phyloP scores from a whole-genome alignment of 192 early-diverging fungal genomes.

The Linderina pennispora region DNA sequence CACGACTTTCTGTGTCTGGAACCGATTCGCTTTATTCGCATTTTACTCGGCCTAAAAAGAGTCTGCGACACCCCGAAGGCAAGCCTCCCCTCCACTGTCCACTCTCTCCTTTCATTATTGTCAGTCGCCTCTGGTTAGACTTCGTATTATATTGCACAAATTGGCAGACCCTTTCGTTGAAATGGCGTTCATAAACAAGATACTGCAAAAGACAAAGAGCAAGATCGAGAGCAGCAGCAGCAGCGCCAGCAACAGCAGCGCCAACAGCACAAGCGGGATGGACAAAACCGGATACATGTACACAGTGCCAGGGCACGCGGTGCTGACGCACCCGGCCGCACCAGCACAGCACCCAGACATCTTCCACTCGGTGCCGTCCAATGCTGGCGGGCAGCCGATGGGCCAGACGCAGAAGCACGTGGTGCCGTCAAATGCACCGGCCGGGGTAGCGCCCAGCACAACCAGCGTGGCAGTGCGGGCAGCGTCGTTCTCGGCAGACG shows the following conservation, averaged over 20 bases:
- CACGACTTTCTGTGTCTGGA: no score
- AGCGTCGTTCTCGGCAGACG: constrained; percentile 36
- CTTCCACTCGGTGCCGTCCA: constrained; percentile 4
- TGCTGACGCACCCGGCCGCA: constrained; percentile 5
- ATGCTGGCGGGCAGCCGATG: no score
- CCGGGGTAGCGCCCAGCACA: constrained; percentile 4
- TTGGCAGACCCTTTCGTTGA: no score
- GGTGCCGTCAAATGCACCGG: constrained; percentile 41
- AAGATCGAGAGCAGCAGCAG: constrained; percentile 40
- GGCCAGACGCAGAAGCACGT: constrained; percentile 32
- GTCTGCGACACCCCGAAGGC: no score
- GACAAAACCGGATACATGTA: no score
- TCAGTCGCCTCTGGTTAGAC: no score
- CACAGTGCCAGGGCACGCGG: constrained; percentile 4
- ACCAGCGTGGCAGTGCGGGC: constrained; percentile 39
- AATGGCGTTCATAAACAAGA: constrained; percentile 53
- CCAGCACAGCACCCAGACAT: constrained; percentile 2
- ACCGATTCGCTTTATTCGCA: no score
- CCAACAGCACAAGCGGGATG: constrained; percentile 11
- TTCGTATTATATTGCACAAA: neutral
- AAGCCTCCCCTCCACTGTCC: no score
- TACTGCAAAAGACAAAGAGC: constrained; percentile 49
- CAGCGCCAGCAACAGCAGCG: neutral
- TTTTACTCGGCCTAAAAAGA: no score
- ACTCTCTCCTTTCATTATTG: no score